Evolutionary conservation across 352 stramenopile species (phyloP).

Genomic region (Phytopythium delawarense): DNA sequence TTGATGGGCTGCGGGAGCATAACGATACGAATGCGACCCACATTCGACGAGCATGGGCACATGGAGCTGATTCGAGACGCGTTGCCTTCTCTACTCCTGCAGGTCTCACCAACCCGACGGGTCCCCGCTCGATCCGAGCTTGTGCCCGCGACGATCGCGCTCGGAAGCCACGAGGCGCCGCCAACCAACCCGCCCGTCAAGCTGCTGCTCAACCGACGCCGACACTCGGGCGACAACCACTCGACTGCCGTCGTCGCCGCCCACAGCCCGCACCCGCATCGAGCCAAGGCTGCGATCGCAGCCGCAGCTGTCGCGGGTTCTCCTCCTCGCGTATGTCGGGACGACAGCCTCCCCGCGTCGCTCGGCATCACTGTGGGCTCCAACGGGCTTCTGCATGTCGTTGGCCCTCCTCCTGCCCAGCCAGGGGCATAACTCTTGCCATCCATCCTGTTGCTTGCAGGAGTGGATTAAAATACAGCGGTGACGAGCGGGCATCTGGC

Average conservation of each 20-base stretch:
- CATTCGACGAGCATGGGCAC: neutral
- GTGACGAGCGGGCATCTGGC: too few relatives aligned
- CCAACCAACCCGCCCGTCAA: conserved; percentile 61
- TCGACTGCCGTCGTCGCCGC: neutral
- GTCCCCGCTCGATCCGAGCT: conserved; percentile 10
- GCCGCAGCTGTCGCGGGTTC: neutral
- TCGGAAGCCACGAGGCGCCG: conserved; percentile 17
- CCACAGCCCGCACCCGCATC: neutral
- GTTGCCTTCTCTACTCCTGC: neutral
- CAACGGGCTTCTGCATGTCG: neutral
- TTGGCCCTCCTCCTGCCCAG: neutral
- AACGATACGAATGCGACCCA: neutral
- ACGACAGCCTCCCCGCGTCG: neutral
- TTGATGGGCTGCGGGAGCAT: neutral
- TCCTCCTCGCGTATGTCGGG: conserved; percentile 1
- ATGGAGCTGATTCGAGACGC: neutral
- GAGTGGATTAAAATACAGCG: neutral
- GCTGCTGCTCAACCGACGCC: conserved; percentile 47
- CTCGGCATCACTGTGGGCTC: neutral
- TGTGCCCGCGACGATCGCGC: conserved; percentile 2
- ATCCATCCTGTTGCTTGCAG: too few relatives aligned
- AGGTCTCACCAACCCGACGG: neutral
- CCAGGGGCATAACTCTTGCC: neutral
- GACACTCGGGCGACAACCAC: conserved; percentile 16
- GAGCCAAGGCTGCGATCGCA: neutral